A percentile compares a stretch with the other conserved stretches of the same genome.
Evolutionary conservation across 495 filamentous ascomycete genomes (phyloP).

Genomic region (Trichoderma asperelloides): DNA sequence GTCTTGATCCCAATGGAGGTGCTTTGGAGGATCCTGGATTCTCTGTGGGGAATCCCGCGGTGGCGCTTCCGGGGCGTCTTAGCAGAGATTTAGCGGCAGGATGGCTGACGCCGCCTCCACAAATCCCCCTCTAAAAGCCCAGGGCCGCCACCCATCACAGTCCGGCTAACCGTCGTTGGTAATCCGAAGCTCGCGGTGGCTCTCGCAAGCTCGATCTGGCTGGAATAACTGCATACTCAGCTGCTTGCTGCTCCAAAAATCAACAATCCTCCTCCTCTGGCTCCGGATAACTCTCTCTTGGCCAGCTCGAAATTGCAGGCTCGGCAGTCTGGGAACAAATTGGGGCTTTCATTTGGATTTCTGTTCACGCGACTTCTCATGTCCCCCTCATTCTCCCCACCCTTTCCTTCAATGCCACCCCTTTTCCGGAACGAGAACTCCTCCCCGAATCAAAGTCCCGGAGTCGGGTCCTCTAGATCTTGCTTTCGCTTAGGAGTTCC

Average conservation of each 20-base stretch:
- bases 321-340: not conserved
- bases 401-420: not conserved
- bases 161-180: constrained; percentile 2
- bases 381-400: not conserved
- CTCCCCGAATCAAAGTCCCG: not conserved
- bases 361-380: not conserved
- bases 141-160: not conserved
- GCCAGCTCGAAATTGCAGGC: not conserved
- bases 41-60: not conserved
- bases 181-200: constrained; percentile 2
- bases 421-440: not conserved
- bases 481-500: not conserved
- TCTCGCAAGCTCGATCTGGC: not conserved
- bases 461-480: not conserved
- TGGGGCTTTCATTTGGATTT: not conserved
- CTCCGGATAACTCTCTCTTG: not conserved
- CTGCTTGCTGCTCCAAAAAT: not conserved
- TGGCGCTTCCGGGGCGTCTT: not conserved
- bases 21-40: not conserved
- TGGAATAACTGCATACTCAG: not conserved
- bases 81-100: not conserved
- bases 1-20: not conserved
- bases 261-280: not conserved
- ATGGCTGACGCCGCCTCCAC: constrained; percentile 1
- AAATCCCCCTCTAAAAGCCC: not conserved